A percentile compares a stretch with the other conserved stretches of the same genome.
These are phyloP conservation scores for Fonsecaea monophora DNA, from an alignment of 2,329 filamentous ascomycete species.

Conservation along the genomic window DNA sequence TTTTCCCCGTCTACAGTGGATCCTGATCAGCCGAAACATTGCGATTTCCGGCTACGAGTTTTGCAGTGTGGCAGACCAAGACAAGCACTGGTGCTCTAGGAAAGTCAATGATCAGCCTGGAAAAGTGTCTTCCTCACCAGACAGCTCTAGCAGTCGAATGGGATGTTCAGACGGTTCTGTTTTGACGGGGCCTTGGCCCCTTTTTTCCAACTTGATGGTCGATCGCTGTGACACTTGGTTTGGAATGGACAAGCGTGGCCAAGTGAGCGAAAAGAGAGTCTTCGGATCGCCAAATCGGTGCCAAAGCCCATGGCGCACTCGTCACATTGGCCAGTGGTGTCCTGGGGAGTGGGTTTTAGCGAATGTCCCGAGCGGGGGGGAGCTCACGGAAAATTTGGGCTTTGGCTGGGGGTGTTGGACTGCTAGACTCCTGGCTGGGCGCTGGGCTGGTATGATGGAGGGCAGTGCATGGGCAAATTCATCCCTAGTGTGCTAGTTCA, in stretches of 20 bases:
- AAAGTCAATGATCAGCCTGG: not conserved
- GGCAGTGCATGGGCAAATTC: not conserved
- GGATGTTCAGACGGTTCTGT: not conserved
- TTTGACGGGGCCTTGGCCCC: not conserved
- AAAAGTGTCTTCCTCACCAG: not conserved
- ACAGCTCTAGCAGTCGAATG: not conserved
- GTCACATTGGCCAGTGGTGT: constrained; percentile 22
- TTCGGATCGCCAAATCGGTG: constrained; percentile 21
- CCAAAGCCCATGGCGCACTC: constrained; percentile 21
- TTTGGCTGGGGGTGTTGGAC: not conserved
- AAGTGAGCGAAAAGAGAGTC: constrained; percentile 9
- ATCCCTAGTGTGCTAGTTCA: not conserved
- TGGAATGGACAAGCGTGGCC: constrained; percentile 2
- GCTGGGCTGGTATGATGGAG: not conserved
- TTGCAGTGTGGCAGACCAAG: not conserved
- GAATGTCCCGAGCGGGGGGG: constrained; percentile 20
- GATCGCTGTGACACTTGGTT: constrained; percentile 7
- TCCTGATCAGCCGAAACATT: constrained; percentile 24
- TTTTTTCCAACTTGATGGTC: constrained; percentile 2
- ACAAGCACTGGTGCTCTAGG: not conserved
- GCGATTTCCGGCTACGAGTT: constrained; percentile 4
- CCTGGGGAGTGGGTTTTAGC: constrained; percentile 12
- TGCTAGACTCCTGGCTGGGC: not conserved
- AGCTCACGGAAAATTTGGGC: constrained; percentile 2
- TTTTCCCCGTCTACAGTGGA: constrained; percentile 5